These are phyloP conservation scores for Cryptococcus wingfieldii DNA, from an alignment of 1,284 basidiomycete genomes.

Conservation along the genomic window DNA sequence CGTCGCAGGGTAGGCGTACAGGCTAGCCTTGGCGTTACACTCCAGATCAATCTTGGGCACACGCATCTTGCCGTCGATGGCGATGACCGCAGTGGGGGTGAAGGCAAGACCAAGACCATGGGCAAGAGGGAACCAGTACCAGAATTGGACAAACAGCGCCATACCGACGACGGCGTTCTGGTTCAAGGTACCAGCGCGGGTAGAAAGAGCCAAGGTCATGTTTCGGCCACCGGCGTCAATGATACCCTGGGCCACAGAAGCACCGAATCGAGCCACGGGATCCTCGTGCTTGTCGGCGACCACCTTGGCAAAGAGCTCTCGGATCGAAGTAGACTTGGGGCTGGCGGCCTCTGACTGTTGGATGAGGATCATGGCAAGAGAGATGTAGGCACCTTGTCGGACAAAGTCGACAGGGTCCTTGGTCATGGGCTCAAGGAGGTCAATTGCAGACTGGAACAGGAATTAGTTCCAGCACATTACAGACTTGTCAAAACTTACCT, in stretches of 20 bases:
- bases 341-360: constrained; percentile 87
- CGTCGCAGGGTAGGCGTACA: constrained; percentile 82
- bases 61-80: constrained; percentile 76
- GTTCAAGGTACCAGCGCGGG: constrained; percentile 79
- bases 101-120: constrained; percentile 88
- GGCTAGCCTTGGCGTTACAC: constrained; percentile 78
- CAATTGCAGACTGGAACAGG: constrained; percentile 68
- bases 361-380: constrained; percentile 90
- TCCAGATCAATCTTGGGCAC: constrained; percentile 86
- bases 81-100: constrained; percentile 89
- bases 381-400: constrained; percentile 91
- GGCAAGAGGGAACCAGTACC: constrained; percentile 99
- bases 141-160: constrained; percentile 94
- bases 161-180: constrained; percentile 92
- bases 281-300: constrained; percentile 94
- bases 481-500: constrained; percentile 51
- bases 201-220: constrained; percentile 86
- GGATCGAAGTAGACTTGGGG: constrained; percentile 70
- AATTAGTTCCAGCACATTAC: background rate
- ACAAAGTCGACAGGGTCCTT: constrained; percentile 96
- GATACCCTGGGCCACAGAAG: constrained; percentile 86
- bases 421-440: constrained; percentile 92
- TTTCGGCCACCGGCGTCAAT: constrained; percentile 95
- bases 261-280: constrained; percentile 93
- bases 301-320: constrained; percentile 79